Base-by-base conservation (phyloP, 2,329 filamentous ascomycete genomes). In the Botryotinia convoluta region DNA sequence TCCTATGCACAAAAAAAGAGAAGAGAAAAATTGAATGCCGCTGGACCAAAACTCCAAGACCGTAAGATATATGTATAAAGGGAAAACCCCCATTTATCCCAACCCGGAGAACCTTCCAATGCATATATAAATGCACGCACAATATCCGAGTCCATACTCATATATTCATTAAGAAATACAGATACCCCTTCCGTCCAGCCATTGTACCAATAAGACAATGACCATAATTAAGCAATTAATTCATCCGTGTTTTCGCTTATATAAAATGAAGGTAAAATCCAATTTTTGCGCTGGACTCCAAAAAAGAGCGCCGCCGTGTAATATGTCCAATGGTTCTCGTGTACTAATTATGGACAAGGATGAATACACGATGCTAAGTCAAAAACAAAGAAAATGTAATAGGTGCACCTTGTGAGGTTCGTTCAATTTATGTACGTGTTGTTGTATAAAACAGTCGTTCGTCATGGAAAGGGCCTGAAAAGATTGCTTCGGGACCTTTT, bases 331-430 rank as follows among this genome's bases (percentile, higher is more conserved):
- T 68, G 48, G 10, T 39, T 32, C 18, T n/a, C 35, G 48, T 68
- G 65, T 26, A 22, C 39, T 68, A n/a, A 57, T 68, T 68, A 57
- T 57, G 65, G 65, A 57, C 65, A 68, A 68, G 48, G 22, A 39
- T 26, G 5, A 32, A 48, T 29, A 51, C n/a, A 68, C 4, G n/a
- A 20, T 57, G 10, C 9, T 42, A 68, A 68, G n/a, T n/a, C 26
- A 42, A 57, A 54, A 68, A 22, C 14, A 57, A 20, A 42, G 35
- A 42, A 39, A 57, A 57, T 42, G 14, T 68, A 57, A 20, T n/a
- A 57, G 37, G n/a, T 16, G 20, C 29, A 57, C 26, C 39, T 48
- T n/a, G n/a, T 57, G 48, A 14, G 20, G 26, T 32, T 14, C 18
- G 65, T 42, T 29, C 35, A 57, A 42, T 57, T 68, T 68, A 57